Evolutionary conservation across 2,329 filamentous ascomycete genomes (phyloP).

Genomic region (Hirsutella minnesotensis): DNA sequence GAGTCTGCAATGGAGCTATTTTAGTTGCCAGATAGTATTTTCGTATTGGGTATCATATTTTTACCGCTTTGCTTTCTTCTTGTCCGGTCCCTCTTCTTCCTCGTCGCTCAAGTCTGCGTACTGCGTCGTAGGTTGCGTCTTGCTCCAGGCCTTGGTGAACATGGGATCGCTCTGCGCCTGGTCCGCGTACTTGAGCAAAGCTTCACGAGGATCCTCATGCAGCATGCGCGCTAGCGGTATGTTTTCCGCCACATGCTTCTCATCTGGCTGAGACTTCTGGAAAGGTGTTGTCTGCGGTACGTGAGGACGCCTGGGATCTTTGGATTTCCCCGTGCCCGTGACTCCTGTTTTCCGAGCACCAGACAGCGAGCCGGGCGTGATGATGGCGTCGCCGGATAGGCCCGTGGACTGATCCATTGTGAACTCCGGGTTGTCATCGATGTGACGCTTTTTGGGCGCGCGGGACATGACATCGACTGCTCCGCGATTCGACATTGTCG

Average conservation of each 20-base stretch:
- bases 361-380: slow-evolving; percentile 52
- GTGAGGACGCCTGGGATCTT: slow-evolving; percentile 75
- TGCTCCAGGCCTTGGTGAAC: slow-evolving; percentile 88
- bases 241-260: slow-evolving; percentile 75
- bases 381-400: slow-evolving; percentile 71
- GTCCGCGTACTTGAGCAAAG: slow-evolving; percentile 87
- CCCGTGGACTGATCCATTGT: slow-evolving; percentile 76
- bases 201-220: slow-evolving; percentile 91
- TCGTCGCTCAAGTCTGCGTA: slow-evolving; percentile 85
- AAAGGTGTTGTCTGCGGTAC: slow-evolving; percentile 80
- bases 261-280: slow-evolving; percentile 79
- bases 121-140: slow-evolving; percentile 83
- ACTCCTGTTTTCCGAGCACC: slow-evolving; percentile 51
- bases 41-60: not conserved
- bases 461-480: slow-evolving; percentile 85
- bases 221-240: slow-evolving; percentile 88
- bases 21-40: no score
- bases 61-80: slow-evolving; percentile 48
- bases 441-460: slow-evolving; percentile 85
- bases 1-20: no score
- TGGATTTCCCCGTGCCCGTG: slow-evolving; percentile 63
- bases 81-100: slow-evolving; percentile 60
- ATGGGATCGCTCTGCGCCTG: slow-evolving; percentile 85
- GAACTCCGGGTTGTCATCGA: slow-evolving; percentile 82
- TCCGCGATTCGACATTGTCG: slow-evolving; percentile 66